Evolutionary conservation across 345 rosid genomes (phyloP).

Genomic region (Erodium maritimum): DNA sequence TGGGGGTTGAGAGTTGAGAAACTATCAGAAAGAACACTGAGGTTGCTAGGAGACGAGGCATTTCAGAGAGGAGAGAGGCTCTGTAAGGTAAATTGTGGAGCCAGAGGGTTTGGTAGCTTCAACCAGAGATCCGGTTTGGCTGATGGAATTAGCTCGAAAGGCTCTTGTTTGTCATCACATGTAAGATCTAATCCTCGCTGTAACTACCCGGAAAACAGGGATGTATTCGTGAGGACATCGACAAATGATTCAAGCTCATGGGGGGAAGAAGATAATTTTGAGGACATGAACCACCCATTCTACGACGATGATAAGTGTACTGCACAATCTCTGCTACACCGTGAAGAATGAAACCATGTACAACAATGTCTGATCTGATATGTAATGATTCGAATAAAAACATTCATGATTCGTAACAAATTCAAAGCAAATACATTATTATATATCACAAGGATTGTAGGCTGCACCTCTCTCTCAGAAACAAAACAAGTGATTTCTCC

Average conservation of each 20-base stretch:
- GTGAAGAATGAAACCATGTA: not conserved
- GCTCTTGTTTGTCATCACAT: not conserved
- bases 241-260: not conserved
- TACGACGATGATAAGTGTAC: slow-evolving; percentile 6
- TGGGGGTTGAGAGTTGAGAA: slow-evolving; percentile 47
- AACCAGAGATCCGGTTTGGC: slow-evolving; percentile 13
- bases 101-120: slow-evolving; percentile 65
- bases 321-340: slow-evolving; percentile 22
- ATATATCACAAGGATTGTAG: not conserved
- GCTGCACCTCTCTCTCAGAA: not conserved
- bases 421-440: not conserved
- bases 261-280: not conserved
- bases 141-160: slow-evolving; percentile 9
- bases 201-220: not conserved
- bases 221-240: not conserved
- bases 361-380: not conserved
- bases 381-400: not conserved
- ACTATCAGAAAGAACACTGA: slow-evolving; percentile 30
- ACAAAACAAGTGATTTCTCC: too few species aligned
- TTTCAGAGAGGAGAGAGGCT: slow-evolving; percentile 37
- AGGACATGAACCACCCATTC: slow-evolving; percentile 34
- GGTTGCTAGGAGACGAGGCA: slow-evolving; percentile 33
- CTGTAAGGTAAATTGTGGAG: slow-evolving; percentile 36
- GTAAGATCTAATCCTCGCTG: slow-evolving; percentile 24
- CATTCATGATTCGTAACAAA: not conserved